phyloP scores from a whole-genome alignment of 2,329 filamentous ascomycete species.

The Nemania sp. region DNA sequence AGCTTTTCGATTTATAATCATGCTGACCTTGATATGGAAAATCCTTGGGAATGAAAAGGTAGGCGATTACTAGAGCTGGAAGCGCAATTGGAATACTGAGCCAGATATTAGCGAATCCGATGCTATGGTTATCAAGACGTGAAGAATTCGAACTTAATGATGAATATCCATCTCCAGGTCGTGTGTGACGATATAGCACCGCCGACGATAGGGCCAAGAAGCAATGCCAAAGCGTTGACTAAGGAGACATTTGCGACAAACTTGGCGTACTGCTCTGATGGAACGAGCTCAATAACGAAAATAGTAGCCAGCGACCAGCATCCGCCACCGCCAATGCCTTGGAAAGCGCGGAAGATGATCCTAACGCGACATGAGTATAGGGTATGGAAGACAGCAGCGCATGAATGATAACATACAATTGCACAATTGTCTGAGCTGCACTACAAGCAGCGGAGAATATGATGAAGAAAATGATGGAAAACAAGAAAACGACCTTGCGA shows the following conservation, averaged over 20 bases:
- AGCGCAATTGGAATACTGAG: constrained; percentile 4
- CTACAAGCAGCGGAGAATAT: constrained; percentile 67
- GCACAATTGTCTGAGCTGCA: constrained; percentile 66
- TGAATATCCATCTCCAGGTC: constrained; percentile 35
- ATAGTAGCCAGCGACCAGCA: constrained; percentile 24
- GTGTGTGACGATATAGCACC: constrained; percentile 26
- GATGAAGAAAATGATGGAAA: constrained; percentile 63
- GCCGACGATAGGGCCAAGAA: constrained; percentile 32
- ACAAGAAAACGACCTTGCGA: constrained; percentile 56
- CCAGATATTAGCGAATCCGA: not conserved
- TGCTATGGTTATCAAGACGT: too few relatives aligned
- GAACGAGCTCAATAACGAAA: constrained; percentile 27
- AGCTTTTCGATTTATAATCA: not conserved
- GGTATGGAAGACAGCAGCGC: not conserved
- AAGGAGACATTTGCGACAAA: constrained; percentile 20
- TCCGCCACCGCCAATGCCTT: constrained; percentile 28
- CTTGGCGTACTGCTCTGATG: constrained; percentile 22
- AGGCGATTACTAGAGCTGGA: not conserved
- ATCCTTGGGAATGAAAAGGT: constrained; percentile 2
- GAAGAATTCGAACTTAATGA: constrained; percentile 28
- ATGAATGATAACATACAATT: constrained; percentile 54
- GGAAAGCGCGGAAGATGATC: constrained; percentile 23
- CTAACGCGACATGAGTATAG: constrained; percentile 2
- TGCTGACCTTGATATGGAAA: constrained; percentile 5
- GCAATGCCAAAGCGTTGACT: constrained; percentile 16